Conservation (phyloP, 2,329 filamentous ascomycete genomes). For the Xylaria sp. region DNA sequence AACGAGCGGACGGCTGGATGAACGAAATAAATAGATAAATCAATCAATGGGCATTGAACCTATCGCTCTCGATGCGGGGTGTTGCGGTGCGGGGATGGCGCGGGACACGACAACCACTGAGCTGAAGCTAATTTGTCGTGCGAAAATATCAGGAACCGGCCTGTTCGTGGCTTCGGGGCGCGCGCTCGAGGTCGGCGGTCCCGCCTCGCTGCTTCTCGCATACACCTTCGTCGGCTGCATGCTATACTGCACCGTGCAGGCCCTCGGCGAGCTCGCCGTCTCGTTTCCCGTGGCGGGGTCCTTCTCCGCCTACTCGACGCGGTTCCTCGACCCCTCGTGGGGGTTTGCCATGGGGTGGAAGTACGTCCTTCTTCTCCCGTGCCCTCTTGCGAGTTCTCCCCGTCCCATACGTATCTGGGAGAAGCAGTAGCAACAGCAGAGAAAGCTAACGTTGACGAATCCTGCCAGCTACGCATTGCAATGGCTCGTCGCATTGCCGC, state of each 20-base stretch:
- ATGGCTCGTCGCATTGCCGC: slow-evolving; percentile 81
- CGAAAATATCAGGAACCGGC: slow-evolving; percentile 63
- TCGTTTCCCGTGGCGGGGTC: slow-evolving; percentile 89
- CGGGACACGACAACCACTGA: too few species aligned
- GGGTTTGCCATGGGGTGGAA: slow-evolving; percentile 97
- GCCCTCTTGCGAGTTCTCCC: too few species aligned
- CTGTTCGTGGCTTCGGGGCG: slow-evolving; percentile 83
- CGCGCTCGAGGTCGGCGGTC: slow-evolving; percentile 72
- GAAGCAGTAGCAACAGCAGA: neutral
- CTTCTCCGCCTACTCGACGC: slow-evolving; percentile 88
- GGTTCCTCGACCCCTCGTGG: slow-evolving; percentile 92
- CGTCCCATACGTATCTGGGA: too few species aligned
- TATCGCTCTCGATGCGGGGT: too few species aligned
- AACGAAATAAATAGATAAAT: too few species aligned
- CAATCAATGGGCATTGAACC: too few species aligned
- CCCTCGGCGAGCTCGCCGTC: slow-evolving; percentile 88
- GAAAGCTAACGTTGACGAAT: neutral
- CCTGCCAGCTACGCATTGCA: slow-evolving; percentile 73
- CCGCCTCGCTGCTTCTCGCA: slow-evolving; percentile 76
- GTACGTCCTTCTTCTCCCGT: slow-evolving; percentile 47
- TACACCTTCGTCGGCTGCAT: slow-evolving; percentile 80
- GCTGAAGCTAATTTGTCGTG: slow-evolving; percentile 19
- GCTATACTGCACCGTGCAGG: slow-evolving; percentile 91
- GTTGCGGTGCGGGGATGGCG: too few species aligned
- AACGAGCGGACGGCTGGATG: too few species aligned